Evolutionary conservation across 768 basidiomycete species (phyloP).

Genomic region (Suillus fuscotomentosus): DNA sequence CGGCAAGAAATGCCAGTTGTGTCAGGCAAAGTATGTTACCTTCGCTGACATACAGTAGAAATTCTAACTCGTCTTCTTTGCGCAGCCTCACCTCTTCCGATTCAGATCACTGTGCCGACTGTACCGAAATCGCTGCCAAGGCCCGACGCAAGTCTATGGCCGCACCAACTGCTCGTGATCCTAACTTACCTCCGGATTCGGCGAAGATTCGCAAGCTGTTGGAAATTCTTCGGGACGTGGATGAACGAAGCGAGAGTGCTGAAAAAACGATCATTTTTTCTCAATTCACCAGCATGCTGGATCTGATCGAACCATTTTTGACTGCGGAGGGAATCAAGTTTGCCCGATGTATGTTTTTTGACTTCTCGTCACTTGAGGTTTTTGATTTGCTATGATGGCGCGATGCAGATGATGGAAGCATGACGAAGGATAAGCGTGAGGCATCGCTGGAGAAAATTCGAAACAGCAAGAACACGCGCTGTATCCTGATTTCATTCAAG

Average conservation of each 20-base stretch:
- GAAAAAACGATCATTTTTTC: constrained; percentile 98
- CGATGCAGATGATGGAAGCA: constrained; percentile 79
- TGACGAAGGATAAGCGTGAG: constrained; percentile 77
- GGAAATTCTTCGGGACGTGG: constrained; percentile 65
- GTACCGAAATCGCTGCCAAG: constrained; percentile 51
- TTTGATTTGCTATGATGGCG: constrained; percentile 8
- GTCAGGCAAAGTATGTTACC: constrained; percentile 61
- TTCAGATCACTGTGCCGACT: constrained; percentile 55
- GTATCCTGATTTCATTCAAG: constrained; percentile 96
- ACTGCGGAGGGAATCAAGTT: constrained; percentile 62
- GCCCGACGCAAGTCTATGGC: constrained; percentile 39
- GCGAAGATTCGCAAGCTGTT: constrained; percentile 88
- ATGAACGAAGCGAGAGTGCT: constrained; percentile 48
- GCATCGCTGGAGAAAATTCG: constrained; percentile 72
- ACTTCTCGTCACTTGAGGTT: constrained; percentile 1
- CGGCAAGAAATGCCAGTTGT: constrained; percentile 73
- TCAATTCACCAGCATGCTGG: constrained; percentile 86
- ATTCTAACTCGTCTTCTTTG: constrained; percentile 1
- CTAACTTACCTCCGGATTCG: constrained; percentile 59
- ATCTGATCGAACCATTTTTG: constrained; percentile 86
- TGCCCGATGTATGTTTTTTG: constrained; percentile 73
- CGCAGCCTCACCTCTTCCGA: constrained; percentile 14
- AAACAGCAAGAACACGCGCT: constrained; percentile 50
- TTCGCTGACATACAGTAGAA: neutral
- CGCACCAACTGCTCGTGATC: constrained; percentile 20